Conservation (phyloP, 208 protist genomes). For the Strigomonas culicis region DNA sequence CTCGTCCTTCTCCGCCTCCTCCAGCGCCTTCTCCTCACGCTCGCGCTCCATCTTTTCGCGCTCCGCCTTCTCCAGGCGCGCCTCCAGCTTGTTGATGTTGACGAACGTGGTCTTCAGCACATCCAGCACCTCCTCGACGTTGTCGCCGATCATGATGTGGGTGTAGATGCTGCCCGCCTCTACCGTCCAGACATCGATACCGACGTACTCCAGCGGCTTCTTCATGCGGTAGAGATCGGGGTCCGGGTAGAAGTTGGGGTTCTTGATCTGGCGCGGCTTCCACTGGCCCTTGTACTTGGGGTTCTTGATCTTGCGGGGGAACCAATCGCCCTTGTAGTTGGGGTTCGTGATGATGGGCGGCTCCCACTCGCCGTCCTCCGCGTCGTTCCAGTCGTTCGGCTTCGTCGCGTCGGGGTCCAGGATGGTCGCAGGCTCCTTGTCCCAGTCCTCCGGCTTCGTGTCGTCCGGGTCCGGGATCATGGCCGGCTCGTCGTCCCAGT, state of each 20-base stretch:
- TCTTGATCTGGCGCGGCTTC: conserved; percentile 82
- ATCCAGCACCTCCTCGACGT: conserved; percentile 77
- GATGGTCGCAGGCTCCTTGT: conserved; percentile 76
- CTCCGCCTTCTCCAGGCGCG: conserved; percentile 4
- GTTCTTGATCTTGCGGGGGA: conserved; percentile 84
- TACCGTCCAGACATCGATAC: conserved; percentile 96
- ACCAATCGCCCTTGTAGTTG: conserved; percentile 88
- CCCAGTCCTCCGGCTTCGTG: conserved; percentile 92
- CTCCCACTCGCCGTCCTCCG: conserved; percentile 86
- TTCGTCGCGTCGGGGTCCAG: conserved; percentile 86
- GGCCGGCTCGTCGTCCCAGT: conserved; percentile 72
- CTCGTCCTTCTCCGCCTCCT: neutral
- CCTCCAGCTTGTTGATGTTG: conserved; percentile 22
- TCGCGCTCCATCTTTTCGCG: conserved; percentile 12
- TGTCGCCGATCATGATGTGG: conserved; percentile 93
- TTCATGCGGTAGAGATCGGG: conserved; percentile 61
- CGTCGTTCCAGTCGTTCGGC: conserved; percentile 93
- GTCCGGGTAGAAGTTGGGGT: conserved; percentile 88
- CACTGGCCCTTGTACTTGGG: conserved; percentile 95
- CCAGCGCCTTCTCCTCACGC: neutral
- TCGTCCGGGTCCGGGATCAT: conserved; percentile 89
- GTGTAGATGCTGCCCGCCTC: conserved; percentile 95
- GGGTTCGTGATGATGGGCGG: conserved; percentile 85
- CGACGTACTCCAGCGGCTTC: conserved; percentile 73
- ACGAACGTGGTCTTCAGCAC: conserved; percentile 24